These are phyloP conservation scores for Aspergillus japonicus DNA, from an alignment of 2,329 filamentous ascomycete species.

Conservation along the genomic window DNA sequence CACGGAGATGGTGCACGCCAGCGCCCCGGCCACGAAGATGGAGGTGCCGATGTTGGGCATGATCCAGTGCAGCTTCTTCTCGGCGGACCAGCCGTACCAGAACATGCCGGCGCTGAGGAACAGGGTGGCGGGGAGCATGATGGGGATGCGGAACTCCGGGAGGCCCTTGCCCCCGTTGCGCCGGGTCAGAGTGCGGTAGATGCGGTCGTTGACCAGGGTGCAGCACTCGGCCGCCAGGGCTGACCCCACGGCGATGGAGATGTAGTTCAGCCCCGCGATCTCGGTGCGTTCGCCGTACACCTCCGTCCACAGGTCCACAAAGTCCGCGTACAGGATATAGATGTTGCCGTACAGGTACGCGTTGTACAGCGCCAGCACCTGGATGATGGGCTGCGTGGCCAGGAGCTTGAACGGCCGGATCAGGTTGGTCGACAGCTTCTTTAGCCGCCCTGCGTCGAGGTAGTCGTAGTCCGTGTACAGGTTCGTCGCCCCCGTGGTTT, in stretches of 20 bases:
- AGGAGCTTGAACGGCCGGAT: slow-evolving; percentile 58
- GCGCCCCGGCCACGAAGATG: slow-evolving; percentile 47
- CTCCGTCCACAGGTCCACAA: slow-evolving; percentile 57
- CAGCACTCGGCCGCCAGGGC: slow-evolving; percentile 52
- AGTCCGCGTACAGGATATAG: slow-evolving; percentile 34
- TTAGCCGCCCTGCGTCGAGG: neutral
- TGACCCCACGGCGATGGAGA: slow-evolving; percentile 63
- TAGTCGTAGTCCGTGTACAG: slow-evolving; percentile 38
- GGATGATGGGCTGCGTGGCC: slow-evolving; percentile 59
- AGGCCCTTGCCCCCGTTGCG: slow-evolving; percentile 41
- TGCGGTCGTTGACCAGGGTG: slow-evolving; percentile 8
- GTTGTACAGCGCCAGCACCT: slow-evolving; percentile 54
- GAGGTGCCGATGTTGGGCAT: slow-evolving; percentile 52
- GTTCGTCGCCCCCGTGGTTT: slow-evolving; percentile 35
- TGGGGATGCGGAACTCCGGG: slow-evolving; percentile 63
- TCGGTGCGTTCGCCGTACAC: slow-evolving; percentile 56
- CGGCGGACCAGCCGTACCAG: slow-evolving; percentile 58
- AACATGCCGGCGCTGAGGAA: slow-evolving; percentile 55
- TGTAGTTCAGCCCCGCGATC: slow-evolving; percentile 62
- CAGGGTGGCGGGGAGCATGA: slow-evolving; percentile 54
- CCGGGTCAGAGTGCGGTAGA: slow-evolving; percentile 38
- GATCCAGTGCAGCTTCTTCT: slow-evolving; percentile 53
- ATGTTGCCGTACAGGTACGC: slow-evolving; percentile 57
- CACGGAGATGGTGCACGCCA: slow-evolving; percentile 36
- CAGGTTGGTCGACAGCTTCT: slow-evolving; percentile 36